Conservation (phyloP, 208 protist genomes). For the Trichomonas gallinae region DNA sequence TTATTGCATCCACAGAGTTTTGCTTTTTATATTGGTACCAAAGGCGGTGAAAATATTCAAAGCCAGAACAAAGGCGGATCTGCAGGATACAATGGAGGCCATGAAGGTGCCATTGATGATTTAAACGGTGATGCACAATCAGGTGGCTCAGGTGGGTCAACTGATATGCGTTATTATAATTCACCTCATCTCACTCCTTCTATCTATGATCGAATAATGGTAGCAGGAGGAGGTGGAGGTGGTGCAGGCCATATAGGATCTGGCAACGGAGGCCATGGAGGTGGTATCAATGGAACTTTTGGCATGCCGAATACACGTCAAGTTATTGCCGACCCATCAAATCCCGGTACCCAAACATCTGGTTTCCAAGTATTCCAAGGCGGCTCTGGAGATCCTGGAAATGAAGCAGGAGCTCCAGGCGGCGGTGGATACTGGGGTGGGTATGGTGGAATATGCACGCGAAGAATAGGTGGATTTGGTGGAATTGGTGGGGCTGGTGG, state of each 20-base stretch:
- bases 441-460: background rate
- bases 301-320: background rate
- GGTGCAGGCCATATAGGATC: background rate
- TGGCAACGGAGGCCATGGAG: background rate
- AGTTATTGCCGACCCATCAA: background rate
- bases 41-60: background rate
- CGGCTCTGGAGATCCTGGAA: background rate
- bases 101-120: background rate
- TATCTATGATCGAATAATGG: background rate
- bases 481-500: background rate
- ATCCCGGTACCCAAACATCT: background rate
- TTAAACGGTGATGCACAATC: background rate
- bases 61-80: background rate
- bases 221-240: background rate
- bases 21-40: background rate
- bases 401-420: background rate
- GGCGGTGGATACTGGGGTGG: background rate
- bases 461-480: background rate
- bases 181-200: background rate
- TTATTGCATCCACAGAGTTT: background rate
- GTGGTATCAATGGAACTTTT: background rate
- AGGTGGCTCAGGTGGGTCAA: background rate
- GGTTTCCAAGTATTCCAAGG: background rate
- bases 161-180: background rate
- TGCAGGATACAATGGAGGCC: background rate